These are phyloP conservation scores for Mortierella sp. DNA, from an alignment of 371 early-diverging fungal species.

Conservation along the genomic window DNA sequence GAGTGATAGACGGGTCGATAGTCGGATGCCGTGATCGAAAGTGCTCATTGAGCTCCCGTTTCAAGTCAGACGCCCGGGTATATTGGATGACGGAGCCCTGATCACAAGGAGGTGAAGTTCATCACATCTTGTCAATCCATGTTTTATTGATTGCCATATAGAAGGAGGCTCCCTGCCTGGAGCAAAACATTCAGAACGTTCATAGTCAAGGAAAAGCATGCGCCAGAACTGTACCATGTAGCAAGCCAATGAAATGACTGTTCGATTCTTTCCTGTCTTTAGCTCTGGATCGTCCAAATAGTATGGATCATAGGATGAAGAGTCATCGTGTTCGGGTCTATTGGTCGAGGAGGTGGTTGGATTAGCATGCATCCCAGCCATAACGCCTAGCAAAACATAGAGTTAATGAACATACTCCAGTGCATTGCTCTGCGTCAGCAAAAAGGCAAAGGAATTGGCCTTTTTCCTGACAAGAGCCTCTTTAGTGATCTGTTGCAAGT, in stretches of 20 bases:
- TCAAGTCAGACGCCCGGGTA: constrained; percentile 67
- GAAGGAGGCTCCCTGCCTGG: too few relatives aligned
- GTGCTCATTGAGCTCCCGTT: constrained; percentile 79
- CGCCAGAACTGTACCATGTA: constrained; percentile 59
- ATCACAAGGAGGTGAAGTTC: not conserved
- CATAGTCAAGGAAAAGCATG: not conserved
- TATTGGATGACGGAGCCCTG: constrained; percentile 77
- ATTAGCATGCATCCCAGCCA: not conserved
- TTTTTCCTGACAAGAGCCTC: constrained; percentile 51
- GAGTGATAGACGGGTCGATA: constrained; percentile 76
- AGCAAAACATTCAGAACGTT: not conserved
- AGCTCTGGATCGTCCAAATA: constrained; percentile 75
- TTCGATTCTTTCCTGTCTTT: constrained; percentile 68
- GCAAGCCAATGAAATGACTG: constrained; percentile 69
- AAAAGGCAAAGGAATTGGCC: constrained; percentile 43
- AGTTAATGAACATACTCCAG: constrained; percentile 22
- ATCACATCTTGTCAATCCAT: too few relatives aligned
- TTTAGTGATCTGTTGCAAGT: constrained; percentile 51
- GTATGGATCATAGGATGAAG: constrained; percentile 63
- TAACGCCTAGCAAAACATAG: not conserved
- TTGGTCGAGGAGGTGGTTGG: not conserved
- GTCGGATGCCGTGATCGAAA: constrained; percentile 81
- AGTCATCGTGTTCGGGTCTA: constrained; percentile 47
- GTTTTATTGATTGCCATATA: too few relatives aligned
- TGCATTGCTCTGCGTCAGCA: constrained; percentile 46